phyloP scores from a whole-genome alignment of 2,329 filamentous ascomycete genomes.

The Drechslerella coelobrocha region DNA sequence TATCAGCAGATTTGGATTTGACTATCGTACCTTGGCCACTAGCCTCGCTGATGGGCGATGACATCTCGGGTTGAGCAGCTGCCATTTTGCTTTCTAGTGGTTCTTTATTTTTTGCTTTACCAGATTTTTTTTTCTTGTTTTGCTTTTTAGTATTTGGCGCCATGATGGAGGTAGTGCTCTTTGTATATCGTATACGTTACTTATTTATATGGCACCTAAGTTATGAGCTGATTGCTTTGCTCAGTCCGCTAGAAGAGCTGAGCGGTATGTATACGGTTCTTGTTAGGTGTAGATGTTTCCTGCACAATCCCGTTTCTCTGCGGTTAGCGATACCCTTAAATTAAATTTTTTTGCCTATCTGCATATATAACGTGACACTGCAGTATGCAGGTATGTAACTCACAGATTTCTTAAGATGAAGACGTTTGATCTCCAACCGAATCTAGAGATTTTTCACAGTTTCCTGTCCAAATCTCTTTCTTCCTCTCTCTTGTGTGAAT shows the following conservation, averaged over 20 bases:
- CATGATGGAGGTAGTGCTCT: conserved; percentile 5
- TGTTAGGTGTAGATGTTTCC: conserved; percentile 27
- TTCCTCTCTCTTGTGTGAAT: conserved; percentile 14
- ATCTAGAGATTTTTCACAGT: conserved; percentile 27
- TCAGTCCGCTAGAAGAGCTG: conserved; percentile 21
- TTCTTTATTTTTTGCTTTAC: neutral
- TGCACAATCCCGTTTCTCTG: conserved; percentile 23
- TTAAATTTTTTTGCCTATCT: neutral
- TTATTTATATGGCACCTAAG: conserved; percentile 6
- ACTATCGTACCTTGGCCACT: conserved; percentile 31
- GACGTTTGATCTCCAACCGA: neutral
- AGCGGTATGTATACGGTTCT: conserved; percentile 20
- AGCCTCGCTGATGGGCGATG: conserved; percentile 9
- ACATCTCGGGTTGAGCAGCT: conserved; percentile 4
- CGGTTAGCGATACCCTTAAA: conserved; percentile 14
- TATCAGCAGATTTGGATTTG: neutral
- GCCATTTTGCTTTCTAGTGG: conserved; percentile 34
- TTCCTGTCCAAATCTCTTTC: conserved; percentile 36
- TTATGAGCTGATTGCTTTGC: conserved; percentile 4
- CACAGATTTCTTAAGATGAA: conserved; percentile 2
- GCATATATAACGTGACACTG: conserved; percentile 19
- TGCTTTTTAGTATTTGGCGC: conserved; percentile 23
- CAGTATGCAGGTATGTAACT: conserved; percentile 9
- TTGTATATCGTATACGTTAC: conserved; percentile 9
- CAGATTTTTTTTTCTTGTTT: neutral